These are phyloP conservation scores for Aspergillus floridensis DNA, from an alignment of 2,329 filamentous ascomycete genomes.

Conservation along the genomic window DNA sequence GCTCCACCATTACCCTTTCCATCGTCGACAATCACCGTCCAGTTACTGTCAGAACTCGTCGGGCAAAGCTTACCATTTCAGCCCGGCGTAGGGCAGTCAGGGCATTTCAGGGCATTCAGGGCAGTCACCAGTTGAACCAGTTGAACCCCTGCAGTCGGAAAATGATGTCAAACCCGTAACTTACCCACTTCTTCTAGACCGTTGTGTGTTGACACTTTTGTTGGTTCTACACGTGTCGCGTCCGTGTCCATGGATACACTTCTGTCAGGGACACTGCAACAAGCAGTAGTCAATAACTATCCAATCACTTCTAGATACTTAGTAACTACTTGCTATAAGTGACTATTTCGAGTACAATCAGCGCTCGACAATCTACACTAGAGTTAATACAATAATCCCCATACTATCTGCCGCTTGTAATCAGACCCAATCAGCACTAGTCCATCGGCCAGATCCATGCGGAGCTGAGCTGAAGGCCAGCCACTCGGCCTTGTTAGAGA, in stretches of 20 bases:
- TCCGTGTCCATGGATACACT: background rate
- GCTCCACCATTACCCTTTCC: background rate
- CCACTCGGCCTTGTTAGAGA: background rate
- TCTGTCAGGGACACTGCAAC: background rate
- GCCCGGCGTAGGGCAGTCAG: background rate
- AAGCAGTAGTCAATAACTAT: no score
- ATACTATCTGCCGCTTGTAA: background rate
- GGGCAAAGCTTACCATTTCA: background rate
- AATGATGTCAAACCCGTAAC: background rate
- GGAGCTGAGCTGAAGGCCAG: background rate
- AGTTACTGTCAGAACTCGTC: background rate
- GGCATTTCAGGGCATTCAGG: no score
- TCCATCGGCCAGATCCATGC: background rate
- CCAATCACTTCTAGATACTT: no score
- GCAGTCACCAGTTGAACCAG: background rate
- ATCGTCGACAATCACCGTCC: background rate
- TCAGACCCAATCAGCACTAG: background rate
- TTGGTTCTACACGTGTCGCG: slow-evolving; percentile 18
- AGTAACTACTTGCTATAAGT: no score
- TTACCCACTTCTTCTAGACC: background rate
- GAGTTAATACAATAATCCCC: no score
- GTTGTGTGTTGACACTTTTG: slow-evolving; percentile 10
- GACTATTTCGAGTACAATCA: no score
- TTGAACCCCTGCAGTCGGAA: background rate
- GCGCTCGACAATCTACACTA: no score